Evolutionary conservation across 305 asterid genomes (phyloP), one percentile per base, ranked within the genome.

Genomic region (Ajuga reptans): DNA sequence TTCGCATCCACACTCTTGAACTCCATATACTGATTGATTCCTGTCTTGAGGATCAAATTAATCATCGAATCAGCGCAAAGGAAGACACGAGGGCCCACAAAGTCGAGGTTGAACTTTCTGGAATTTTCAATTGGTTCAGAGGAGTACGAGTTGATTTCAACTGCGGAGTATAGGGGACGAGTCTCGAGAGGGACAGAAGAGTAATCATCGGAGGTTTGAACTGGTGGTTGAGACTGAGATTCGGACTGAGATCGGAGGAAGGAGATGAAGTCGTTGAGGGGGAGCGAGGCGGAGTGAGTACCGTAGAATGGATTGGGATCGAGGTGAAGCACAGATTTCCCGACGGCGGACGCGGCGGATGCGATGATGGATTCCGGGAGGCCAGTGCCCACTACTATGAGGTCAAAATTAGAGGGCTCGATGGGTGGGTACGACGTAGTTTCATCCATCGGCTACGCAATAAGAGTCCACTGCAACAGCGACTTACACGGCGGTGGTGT

Each of bases 331-430:
- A 93, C 99, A 8, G 89, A 45, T 87, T 93, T 91, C 0, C 91
- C 87, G 74, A 80, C 79, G 53, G 87, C 84, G 14, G 96, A 81
- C 0, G 96, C 88, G 6, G 97, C 96, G 36, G 95, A 78, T 72
- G 99, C 89, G 9, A 89, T n/a, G 56, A 93, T 77, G 54, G 99
- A 84, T 66, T 91, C 96, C 45, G 97, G 87, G 17, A 93, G 82
- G 55, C 97, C 95, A 36, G 96, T 89, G 69, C 96, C 97, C 62
- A 90, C 24, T 1, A 86, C 83, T 61, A 89, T 83, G n/a, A 88
- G 85, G 56, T 88, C 95, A 77, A 88, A 88, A 77, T 64, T 83
- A 4, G 90, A 83, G 31, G 95, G 95, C 64, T 87, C 95, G 58
- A 85, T 81, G 9, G 82, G 86, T 17, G 91, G 89, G 52, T 79